A percentile compares a stretch with the other conserved stretches of the same genome.
Evolutionary conservation across 2,329 filamentous ascomycete species (phyloP).

Genomic region (Aspergillus fumigatus): DNA sequence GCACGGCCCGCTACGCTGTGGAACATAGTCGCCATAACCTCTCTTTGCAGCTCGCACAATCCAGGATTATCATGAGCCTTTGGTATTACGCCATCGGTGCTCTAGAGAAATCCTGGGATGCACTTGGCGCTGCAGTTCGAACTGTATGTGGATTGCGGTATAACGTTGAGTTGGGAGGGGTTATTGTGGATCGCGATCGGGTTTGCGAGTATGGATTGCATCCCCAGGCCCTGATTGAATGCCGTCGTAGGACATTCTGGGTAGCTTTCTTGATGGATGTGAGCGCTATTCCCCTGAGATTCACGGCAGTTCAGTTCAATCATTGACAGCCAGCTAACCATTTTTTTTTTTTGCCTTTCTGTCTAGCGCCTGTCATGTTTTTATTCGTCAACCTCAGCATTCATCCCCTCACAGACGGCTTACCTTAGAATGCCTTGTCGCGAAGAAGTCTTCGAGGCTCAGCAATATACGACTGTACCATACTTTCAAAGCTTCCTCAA

Average conservation of each 20-base stretch:
- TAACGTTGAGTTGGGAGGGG: slow-evolving; percentile 56
- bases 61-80: slow-evolving; percentile 61
- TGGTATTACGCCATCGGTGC: slow-evolving; percentile 61
- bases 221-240: slow-evolving; percentile 58
- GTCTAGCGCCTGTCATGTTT: slow-evolving; percentile 55
- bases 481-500: slow-evolving; percentile 55
- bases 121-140: slow-evolving; percentile 58
- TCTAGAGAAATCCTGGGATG: slow-evolving; percentile 59
- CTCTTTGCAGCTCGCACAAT: slow-evolving; percentile 62
- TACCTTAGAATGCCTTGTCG: slow-evolving; percentile 63
- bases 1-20: slow-evolving; percentile 56
- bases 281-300: slow-evolving; percentile 26
- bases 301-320: background rate
- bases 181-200: slow-evolving; percentile 44
- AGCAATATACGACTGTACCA: slow-evolving; percentile 54
- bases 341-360: slow-evolving; percentile 12
- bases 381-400: slow-evolving; percentile 50
- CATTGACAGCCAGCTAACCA: background rate
- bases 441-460: slow-evolving; percentile 58
- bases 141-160: slow-evolving; percentile 57
- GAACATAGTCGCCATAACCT: slow-evolving; percentile 49
- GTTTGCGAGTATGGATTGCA: slow-evolving; percentile 55
- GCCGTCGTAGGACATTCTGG: slow-evolving; percentile 68
- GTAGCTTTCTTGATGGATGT: slow-evolving; percentile 65
- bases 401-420: slow-evolving; percentile 61